Evolutionary conservation across 2,329 filamentous ascomycete species (phyloP), one percentile per base, ranked within the genome.

Genomic region (Exophiala sp.): DNA sequence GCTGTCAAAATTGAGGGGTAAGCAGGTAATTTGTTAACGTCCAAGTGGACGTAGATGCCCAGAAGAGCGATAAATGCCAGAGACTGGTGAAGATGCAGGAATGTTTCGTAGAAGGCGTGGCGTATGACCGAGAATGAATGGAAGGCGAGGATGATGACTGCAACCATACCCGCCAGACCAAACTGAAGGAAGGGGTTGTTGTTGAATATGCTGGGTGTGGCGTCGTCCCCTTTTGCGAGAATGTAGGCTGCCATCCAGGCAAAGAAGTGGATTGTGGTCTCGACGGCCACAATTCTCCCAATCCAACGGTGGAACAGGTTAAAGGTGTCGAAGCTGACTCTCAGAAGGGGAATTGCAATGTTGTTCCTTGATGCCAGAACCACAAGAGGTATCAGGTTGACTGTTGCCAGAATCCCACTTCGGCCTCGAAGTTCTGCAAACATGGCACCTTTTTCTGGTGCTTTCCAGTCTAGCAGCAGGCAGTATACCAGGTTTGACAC

Each of bases 311-410:
- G 88, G 43, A 93, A 73, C 7, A 93, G 81, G 66, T 97, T 97
- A 76, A 94, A 97, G 0, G 90, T 95, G 68, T 97, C 93, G 70
- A 96, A 98, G 67, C 87, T 91, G 66, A 97, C 85, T 61, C 85
- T 81, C 50, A 97, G 77, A 27, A 94, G 68, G 2, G 75, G 68
- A 63, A 97, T 96, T 42, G 96, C 74, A 7, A 88, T 88, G 70
- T 97, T 98, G 73, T 97, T 97, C 65, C 93, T 85, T 29, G 88
- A 83, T 10, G 90, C 89, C 50, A 97, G 80, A 57, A 97, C 79
- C 62, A 97, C 78, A 23, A 96, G 81, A 3, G 93, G 90, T 24
- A 98, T 81, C 80, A 97, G 86, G 71, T 96, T 98, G 62, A 95
- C 79, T 9, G 89, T 76, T 3, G 90, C 83, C 57, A 98, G 77